Conservation (phyloP, 75 land plant genomes). For the Azolla pinnata region DNA sequence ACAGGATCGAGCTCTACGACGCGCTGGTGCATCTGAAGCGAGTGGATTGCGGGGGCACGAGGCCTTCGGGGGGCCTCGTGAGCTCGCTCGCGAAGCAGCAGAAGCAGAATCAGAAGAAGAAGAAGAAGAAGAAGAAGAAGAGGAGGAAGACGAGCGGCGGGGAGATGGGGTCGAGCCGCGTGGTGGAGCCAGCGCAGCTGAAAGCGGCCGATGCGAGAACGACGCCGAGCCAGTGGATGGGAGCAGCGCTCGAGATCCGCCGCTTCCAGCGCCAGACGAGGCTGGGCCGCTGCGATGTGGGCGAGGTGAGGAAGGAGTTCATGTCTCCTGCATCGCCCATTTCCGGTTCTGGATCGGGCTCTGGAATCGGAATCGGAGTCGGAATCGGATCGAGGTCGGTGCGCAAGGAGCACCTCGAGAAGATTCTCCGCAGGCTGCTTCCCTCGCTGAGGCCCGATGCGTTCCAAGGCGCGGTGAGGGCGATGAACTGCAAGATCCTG, state of each 20-base stretch:
- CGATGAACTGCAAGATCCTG: constrained; percentile 67
- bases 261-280: constrained; percentile 75
- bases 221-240: constrained; percentile 53
- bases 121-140: constrained; percentile 19
- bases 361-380: no score
- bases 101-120: no score
- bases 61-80: constrained; percentile 48
- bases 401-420: constrained; percentile 76
- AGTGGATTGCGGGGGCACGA: constrained; percentile 44
- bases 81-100: no score
- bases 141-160: constrained; percentile 14
- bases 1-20: constrained; percentile 84
- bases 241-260: constrained; percentile 62
- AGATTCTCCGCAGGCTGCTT: constrained; percentile 50
- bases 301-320: constrained; percentile 46
- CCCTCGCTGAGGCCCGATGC: constrained; percentile 66
- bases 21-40: constrained; percentile 78
- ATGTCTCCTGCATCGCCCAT: constrained; percentile 42
- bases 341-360: constrained; percentile 39
- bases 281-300: constrained; percentile 52
- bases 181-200: constrained; percentile 51
- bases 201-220: constrained; percentile 52
- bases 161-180: constrained; percentile 12
- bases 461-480: constrained; percentile 83
- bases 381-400: no score